Evolutionary conservation across 345 rosid species (phyloP).

Genomic region (Camelina laxa): DNA sequence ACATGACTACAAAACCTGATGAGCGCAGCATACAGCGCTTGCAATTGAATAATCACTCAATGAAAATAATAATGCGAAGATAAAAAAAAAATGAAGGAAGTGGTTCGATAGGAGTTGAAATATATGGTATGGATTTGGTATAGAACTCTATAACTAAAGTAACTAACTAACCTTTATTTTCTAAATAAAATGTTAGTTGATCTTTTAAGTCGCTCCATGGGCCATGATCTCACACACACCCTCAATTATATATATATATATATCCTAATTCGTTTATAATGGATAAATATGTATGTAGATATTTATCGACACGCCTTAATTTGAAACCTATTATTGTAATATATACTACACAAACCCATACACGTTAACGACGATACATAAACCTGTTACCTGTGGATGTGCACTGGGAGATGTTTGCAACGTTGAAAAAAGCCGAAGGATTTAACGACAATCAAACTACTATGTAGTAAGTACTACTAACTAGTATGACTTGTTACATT

Average conservation of each 20-base stretch:
- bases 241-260: not conserved
- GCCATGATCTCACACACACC: not conserved
- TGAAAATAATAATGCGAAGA: conserved; percentile 12
- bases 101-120: conserved; percentile 44
- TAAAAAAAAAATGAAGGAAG: conserved; percentile 21
- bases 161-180: conserved; percentile 20
- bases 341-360: not conserved
- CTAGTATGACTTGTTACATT: not conserved
- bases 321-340: not conserved
- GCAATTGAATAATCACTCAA: not conserved
- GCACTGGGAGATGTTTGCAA: not conserved
- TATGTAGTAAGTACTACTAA: not conserved
- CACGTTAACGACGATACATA: not conserved
- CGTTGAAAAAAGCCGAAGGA: conserved; percentile 1
- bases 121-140: conserved; percentile 44
- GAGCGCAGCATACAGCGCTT: not conserved
- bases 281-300: not conserved
- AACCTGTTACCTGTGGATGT: not conserved
- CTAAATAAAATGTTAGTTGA: conserved; percentile 19
- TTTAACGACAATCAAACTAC: not conserved
- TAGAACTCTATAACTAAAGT: not conserved
- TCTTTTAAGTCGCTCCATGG: conserved; percentile 6
- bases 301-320: not conserved
- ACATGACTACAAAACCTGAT: not conserved
- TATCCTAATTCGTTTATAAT: not conserved